Evolutionary conservation across 768 basidiomycete species (phyloP), one percentile per base, ranked within the genome.

Genomic region (Tylopilus sp.): DNA sequence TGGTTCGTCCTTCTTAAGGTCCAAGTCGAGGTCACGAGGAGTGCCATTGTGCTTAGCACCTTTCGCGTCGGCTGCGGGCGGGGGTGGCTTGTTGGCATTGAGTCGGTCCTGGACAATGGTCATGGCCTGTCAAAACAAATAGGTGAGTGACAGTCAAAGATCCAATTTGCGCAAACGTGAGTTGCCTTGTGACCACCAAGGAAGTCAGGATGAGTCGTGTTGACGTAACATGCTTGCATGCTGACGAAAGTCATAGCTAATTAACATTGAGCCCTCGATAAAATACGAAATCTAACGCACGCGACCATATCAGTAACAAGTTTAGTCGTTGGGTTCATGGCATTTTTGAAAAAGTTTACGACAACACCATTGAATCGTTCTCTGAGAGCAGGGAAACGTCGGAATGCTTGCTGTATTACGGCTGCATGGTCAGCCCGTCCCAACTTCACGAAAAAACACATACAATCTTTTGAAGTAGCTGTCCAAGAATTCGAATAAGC

Each of bases 191-290:
- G 95, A 21, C 97, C 97, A 55, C 85, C 90, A 66, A 99, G 81
- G 74, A 99, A 98, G 72, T 99, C 97, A 1, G 97, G 97, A 67
- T 99, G 97, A 1, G 95, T 98, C 13, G 97, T 98, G 74, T 99
- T 99, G 63, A 99, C 88, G 67, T 98, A 99, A 69, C 93, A 95
- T 33, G 95, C 93, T 75, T 98, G 95, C 94, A 98, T 98, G 31
- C 89, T 93, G 20, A 47, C 48, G n/a, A 44, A 48, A 35, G 17
- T 26, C 7, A 1, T 44, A 26, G 41, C 13, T 30, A 44, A 21
- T 53, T 59, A 42, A 53, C 22, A 22, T 11, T 18, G 39, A 17
- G 28, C 25, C 30, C 28, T 26, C 46, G 25, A 8, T 23, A 10
- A 40, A 22, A 26, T 44, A 17, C 23, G 8, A 5, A 46, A 36